Base-by-base conservation (phyloP, 2,329 filamentous ascomycete species). In the Fusarium coicis region DNA sequence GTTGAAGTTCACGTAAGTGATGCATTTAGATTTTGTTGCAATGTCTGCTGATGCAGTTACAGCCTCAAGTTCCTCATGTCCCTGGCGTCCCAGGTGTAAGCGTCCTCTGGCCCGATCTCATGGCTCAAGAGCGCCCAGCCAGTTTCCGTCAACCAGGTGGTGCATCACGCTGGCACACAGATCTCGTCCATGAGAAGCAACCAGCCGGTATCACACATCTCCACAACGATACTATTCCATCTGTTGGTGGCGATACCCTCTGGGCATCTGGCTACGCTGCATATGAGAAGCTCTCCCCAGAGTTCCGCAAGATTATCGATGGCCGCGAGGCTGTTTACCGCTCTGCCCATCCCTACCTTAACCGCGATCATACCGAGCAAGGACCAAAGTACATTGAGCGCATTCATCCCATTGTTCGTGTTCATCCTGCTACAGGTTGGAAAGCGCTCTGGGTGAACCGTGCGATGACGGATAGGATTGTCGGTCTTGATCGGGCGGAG, bases 391-490 rank as follows among this genome's bases (percentile, higher is more conserved):
- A 86, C 74, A 82, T 94, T n/a, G 91, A 93, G 80, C 87, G 92
- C 11, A 83, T 87, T 15, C 92, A 93, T 78, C 91, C 92, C 0
- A 79, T 94, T 15, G 92, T 94, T 4, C 86, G 92, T 7, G 89
- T 92, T 0, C 92, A 94, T 77, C 92, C 92, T 1, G 91, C 89
- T 0, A 94, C 92, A 0, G 92, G 92, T 1, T 93, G 92, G 92
- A 94, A 93, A 80, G 86, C 90, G 0, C 84, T 94, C 1, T 94
- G 87, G 85, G 92, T 94, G 1, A 94, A 94, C 78, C 87, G 91
- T 7, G 84, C 89, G 4, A 91, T 93, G 87, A 93, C 92, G 0
- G 86, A 87, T 10, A 85, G 87, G 2, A 93, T 94, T 53, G 88
- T 93, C 1, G 92, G 92, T 0, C 80, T 94, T 0, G 91, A 94